Evolutionary conservation across 2,329 filamentous ascomycete genomes (phyloP).

Genomic region (Ophiostoma sp.): DNA sequence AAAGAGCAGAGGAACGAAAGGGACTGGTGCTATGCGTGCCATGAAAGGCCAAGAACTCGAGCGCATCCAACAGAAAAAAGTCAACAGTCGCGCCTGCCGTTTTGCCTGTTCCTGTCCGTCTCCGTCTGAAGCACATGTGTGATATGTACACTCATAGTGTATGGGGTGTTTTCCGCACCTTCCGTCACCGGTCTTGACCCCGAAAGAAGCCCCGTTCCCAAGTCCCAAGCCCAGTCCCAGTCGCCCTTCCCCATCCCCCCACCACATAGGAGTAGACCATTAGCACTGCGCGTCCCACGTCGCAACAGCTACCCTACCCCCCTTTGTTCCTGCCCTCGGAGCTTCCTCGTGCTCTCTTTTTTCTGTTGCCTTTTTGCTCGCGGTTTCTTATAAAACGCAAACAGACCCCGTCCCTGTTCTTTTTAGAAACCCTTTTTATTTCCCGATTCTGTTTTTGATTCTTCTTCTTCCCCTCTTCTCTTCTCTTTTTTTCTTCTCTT

Average conservation of each 20-base stretch:
- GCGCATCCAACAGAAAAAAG: not conserved
- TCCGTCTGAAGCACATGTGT: not conserved
- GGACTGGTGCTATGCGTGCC: not conserved
- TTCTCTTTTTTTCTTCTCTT: not conserved
- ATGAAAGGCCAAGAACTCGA: not conserved
- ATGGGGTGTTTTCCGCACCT: slow-evolving; percentile 10
- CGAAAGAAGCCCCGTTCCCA: not conserved
- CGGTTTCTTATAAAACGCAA: slow-evolving; percentile 7
- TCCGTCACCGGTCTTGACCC: not conserved
- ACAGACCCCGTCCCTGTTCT: not conserved
- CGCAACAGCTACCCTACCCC: not conserved
- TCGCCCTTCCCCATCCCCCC: slow-evolving; percentile 2
- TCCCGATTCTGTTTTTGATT: not conserved
- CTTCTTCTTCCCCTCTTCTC: not conserved
- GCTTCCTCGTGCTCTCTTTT: not conserved
- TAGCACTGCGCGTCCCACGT: slow-evolving; percentile 4
- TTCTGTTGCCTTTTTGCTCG: not conserved
- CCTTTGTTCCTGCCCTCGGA: not conserved
- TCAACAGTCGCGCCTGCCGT: not conserved
- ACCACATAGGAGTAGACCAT: not conserved
- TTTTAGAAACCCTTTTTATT: not conserved
- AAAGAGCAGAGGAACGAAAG: not conserved
- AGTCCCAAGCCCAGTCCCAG: not conserved
- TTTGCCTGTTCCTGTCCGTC: not conserved
- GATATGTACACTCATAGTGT: too few species aligned